phyloP scores from a whole-genome alignment of 2,329 filamentous ascomycete genomes.

The Cercospora berteroae region DNA sequence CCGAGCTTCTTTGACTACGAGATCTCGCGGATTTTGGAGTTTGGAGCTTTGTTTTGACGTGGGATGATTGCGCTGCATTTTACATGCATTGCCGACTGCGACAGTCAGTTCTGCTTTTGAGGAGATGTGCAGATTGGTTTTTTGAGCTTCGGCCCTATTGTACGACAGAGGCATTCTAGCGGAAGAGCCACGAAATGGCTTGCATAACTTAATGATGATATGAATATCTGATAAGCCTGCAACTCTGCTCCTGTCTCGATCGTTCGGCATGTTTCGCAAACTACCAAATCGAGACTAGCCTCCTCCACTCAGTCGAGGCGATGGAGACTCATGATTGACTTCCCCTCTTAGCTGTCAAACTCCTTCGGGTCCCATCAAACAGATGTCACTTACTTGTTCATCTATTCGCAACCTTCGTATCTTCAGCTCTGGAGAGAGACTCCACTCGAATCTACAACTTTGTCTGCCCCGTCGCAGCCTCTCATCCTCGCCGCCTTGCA shows the following conservation, averaged over 20 bases:
- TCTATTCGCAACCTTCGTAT: not conserved
- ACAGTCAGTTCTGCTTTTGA: not conserved
- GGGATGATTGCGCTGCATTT: not conserved
- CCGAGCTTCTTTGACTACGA: not conserved
- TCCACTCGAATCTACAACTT: not conserved
- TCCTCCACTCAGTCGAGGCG: not conserved
- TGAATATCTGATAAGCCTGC: not conserved
- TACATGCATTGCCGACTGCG: not conserved
- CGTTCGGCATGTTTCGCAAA: not conserved
- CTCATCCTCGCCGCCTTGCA: not conserved
- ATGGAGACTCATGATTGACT: not conserved
- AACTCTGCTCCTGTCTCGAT: not conserved
- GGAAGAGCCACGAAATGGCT: not conserved
- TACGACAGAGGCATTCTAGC: not conserved
- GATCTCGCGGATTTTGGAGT: not conserved
- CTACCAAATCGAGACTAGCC: not conserved
- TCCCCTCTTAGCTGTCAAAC: not conserved
- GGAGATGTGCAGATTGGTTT: not conserved
- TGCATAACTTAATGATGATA: not conserved
- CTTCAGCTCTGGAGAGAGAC: not conserved
- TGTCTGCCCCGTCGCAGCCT: not conserved
- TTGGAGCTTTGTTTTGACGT: not conserved
- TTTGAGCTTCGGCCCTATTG: not conserved
- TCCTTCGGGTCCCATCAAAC: not conserved
- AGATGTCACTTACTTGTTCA: not conserved